Evolutionary conservation across 306 rosid species (phyloP), one percentile per base, ranked within the genome.

Genomic region (Lupinus albus): DNA sequence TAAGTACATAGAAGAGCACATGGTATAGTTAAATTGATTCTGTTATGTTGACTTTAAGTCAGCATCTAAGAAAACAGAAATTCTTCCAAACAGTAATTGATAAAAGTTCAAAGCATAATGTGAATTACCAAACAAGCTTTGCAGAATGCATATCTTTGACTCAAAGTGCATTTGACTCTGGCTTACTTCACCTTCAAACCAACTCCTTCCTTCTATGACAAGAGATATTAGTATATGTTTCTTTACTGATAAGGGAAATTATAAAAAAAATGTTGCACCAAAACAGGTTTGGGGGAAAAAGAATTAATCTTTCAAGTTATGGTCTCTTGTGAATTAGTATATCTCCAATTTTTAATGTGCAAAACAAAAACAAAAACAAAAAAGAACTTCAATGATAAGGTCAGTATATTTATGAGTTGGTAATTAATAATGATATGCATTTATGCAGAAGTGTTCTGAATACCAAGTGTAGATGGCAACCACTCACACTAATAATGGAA

Each of bases 151-250:
- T 76, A 32, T 72, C 69, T 79, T 76, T 76, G 77, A 79, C 82
- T 17, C 13, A 45, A 62, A 49, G 3, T 52, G 10, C 13, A 20
- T 25, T 74, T 79, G 79, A 79, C 72, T 53, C 30, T 1, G 0
- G 65, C 80, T 68, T 64, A 69, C 80, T 58, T 78, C 69, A 38
- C 0, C 80, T 81, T 54, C 82, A 81, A 81, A 38, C 78, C 14
- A 81, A 49, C 73, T 48, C 65, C 50, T 63, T 63, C 15, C 18
- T 45, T 35, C 47, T 45, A 42, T 71, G 30, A 14, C 11, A 61
- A 58, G 35, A 61, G 3, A 12, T 49, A 21, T 16, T 25, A 25
- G 30, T 25, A 25, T 25, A 25, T 25, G 30, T 25, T 25, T 25
- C 30, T 25, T 3, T 25, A 3, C 4, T 25, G 30, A 25, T 25